Base-by-base conservation (phyloP, 441 rosid genomes). In the Gossypium trilobum region DNA sequence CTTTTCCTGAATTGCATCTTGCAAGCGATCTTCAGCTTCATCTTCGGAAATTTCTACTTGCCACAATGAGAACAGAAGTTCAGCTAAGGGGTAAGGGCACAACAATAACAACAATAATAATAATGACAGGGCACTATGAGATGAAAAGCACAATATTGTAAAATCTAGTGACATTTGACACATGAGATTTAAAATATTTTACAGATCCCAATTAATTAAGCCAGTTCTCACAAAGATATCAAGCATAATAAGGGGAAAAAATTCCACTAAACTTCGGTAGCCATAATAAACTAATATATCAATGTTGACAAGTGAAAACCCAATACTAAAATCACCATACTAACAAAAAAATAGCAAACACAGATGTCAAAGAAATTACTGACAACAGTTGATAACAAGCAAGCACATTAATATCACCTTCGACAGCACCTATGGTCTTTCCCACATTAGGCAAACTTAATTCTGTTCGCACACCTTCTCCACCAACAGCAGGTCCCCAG, bases 401-500 rank as follows among this genome's bases (percentile, higher is more conserved):
- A 5, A 68, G 8, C 59, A 58, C 0, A 70, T 66, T 11, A 23
- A 55, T 23, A 72, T 58, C 83, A 95, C 98, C 99, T 90, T 89
- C 87, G 82, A 95, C 95, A 29, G 97, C 95, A 78, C 99, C 99
- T 75, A 93, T 91, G 50, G 97, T 95, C 84, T 91, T 90, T 46
- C 86, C 87, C 79, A 95, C 98, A 85, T 91, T 91, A 78, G 99
- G 99, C 67, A 95, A 84, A 84, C 96, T 91, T 74, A 78, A 80
- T 68, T 88, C 88, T 4, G 98, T 95, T 57, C 97, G 95, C 73
- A 95, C 98, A 74, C 99, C 99, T 85, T 95, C 97, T 77, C 99
- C 99, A 77, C 99, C 99, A 73, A 95, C 99, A 80, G 99, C 92
- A 71, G 99, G 98, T 70, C 99, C 99, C 99, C 97, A 95, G 13